Percentiles rank a stretch among this genome's conserved stretches.
These are phyloP conservation scores for Vanrija pseudolonga DNA, from an alignment of 1,284 basidiomycete genomes.

Conservation along the genomic window DNA sequence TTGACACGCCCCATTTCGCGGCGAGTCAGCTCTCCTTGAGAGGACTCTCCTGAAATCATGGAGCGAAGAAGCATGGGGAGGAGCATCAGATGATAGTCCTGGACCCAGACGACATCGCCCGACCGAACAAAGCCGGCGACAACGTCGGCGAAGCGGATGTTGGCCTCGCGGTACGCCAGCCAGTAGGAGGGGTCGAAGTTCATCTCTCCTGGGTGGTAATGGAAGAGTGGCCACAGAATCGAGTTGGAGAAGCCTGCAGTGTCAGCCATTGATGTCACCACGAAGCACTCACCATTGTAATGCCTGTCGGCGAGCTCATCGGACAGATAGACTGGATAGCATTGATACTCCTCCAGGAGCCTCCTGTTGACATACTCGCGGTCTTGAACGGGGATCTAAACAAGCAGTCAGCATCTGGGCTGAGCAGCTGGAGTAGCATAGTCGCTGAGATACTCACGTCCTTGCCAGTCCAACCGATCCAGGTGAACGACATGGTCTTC, in stretches of 20 bases:
- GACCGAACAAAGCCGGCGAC: constrained; percentile 72
- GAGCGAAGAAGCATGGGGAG: constrained; percentile 89
- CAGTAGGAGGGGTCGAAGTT: constrained; percentile 99
- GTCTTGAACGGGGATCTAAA: constrained; percentile 80
- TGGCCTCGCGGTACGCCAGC: constrained; percentile 96
- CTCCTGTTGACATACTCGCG: constrained; percentile 78
- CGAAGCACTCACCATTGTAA: constrained; percentile 68
- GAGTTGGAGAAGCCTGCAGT: constrained; percentile 80
- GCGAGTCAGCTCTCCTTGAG: constrained; percentile 61
- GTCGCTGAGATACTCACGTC: constrained; percentile 40
- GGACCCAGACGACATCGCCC: constrained; percentile 97
- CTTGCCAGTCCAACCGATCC: constrained; percentile 76
- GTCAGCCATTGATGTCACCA: not conserved
- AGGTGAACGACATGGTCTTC: constrained; percentile 91
- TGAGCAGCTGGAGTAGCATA: not conserved
- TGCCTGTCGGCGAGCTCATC: constrained; percentile 96
- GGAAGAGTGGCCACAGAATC: constrained; percentile 98
- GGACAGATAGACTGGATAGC: constrained; percentile 94
- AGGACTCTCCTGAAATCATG: constrained; percentile 69
- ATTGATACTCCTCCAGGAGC: constrained; percentile 90
- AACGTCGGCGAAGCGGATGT: constrained; percentile 87
- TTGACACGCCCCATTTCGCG: constrained; percentile 70
- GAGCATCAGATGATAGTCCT: constrained; percentile 97
- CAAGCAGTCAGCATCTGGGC: not conserved
- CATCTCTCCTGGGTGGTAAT: constrained; percentile 99